These are phyloP conservation scores for Alternaria triticimaculans DNA, from an alignment of 2,329 filamentous ascomycete genomes.

Conservation along the genomic window DNA sequence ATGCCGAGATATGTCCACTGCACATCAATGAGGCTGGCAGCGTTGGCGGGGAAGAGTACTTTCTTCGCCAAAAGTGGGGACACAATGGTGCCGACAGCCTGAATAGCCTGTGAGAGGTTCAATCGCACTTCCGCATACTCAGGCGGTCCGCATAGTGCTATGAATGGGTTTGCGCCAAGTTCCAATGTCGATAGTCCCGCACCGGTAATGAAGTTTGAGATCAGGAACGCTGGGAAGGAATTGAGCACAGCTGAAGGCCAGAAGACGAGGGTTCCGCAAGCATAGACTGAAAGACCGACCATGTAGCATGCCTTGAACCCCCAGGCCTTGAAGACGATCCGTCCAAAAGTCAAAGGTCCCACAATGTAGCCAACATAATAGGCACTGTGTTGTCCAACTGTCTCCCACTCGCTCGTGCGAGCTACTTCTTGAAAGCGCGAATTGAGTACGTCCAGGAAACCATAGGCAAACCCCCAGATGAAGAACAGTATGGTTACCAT, in stretches of 20 bases:
- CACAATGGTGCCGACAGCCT: slow-evolving; percentile 65
- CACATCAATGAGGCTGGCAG: slow-evolving; percentile 63
- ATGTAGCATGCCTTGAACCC: slow-evolving; percentile 70
- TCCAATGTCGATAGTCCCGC: slow-evolving; percentile 67
- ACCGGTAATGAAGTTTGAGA: slow-evolving; percentile 69
- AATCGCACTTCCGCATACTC: slow-evolving; percentile 66
- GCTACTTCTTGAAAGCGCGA: slow-evolving; percentile 69
- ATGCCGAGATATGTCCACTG: slow-evolving; percentile 72
- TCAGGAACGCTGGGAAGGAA: slow-evolving; percentile 65
- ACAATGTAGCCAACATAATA: slow-evolving; percentile 77
- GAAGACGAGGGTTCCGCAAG: slow-evolving; percentile 66
- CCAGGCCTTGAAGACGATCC: slow-evolving; percentile 62
- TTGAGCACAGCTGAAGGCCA: slow-evolving; percentile 70
- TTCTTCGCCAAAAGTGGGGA: slow-evolving; percentile 66
- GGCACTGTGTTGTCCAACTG: slow-evolving; percentile 70
- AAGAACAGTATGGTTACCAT: slow-evolving; percentile 84
- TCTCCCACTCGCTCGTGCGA: slow-evolving; percentile 66
- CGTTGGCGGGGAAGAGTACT: slow-evolving; percentile 62
- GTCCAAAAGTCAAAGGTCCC: slow-evolving; percentile 72
- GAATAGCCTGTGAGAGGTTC: slow-evolving; percentile 67
- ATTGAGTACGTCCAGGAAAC: slow-evolving; percentile 83
- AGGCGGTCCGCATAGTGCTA: slow-evolving; percentile 65
- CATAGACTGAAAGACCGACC: slow-evolving; percentile 66
- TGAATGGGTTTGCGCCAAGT: slow-evolving; percentile 67
- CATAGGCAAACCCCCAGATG: slow-evolving; percentile 90